Conservation (phyloP, 2,329 filamentous ascomycete species). For the Arachnopeziza araneosa region DNA sequence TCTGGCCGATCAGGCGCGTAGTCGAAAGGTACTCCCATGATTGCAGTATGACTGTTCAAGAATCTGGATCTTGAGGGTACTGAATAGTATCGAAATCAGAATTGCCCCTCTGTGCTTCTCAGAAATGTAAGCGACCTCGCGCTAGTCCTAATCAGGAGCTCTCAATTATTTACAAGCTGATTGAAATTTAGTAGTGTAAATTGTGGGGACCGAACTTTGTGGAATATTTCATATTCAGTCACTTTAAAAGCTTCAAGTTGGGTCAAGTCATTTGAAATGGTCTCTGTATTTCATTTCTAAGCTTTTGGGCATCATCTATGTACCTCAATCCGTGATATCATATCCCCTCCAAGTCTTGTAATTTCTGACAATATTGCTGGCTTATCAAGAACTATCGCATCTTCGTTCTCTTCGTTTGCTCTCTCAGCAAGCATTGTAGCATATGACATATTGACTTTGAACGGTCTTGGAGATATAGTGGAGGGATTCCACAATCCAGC, state of each 20-base stretch:
- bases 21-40: constrained; percentile 55
- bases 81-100: neutral
- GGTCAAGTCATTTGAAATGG: too few species aligned
- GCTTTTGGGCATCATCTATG: neutral
- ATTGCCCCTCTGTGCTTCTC: neutral
- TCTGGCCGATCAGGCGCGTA: constrained; percentile 88
- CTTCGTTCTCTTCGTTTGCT: constrained; percentile 37
- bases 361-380: constrained; percentile 68
- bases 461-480: constrained; percentile 41
- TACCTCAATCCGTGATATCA: constrained; percentile 42
- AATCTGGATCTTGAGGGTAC: neutral
- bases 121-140: neutral
- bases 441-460: constrained; percentile 67
- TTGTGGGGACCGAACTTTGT: neutral
- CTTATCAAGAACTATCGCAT: constrained; percentile 58
- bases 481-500: constrained; percentile 62
- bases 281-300: neutral
- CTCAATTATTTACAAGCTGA: neutral
- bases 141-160: neutral
- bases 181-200: too few species aligned
- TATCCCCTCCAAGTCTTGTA: constrained; percentile 56
- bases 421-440: constrained; percentile 46
- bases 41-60: neutral
- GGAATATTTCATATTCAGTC: neutral
- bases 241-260: too few species aligned